Percentiles rank a stretch among this genome's conserved stretches.
phyloP scores from a whole-genome alignment of 2,329 filamentous ascomycete genomes.

The Ceratocystis colombiana region DNA sequence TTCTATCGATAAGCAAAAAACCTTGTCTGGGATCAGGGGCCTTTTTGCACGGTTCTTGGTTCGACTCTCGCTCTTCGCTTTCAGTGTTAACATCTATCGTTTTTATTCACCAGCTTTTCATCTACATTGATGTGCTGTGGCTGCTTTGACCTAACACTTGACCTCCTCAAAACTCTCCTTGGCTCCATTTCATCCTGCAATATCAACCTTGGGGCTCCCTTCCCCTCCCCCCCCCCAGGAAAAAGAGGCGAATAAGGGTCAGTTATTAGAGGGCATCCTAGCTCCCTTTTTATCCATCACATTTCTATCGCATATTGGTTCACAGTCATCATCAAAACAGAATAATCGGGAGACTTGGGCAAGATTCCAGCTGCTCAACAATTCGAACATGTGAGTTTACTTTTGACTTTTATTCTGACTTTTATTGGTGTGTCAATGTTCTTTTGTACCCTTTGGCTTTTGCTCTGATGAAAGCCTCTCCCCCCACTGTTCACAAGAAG shows the following conservation, averaged over 20 bases:
- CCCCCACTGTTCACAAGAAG: too few relatives aligned
- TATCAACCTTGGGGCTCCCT: too few relatives aligned
- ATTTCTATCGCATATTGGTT: constrained; percentile 13
- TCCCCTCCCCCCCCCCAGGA: background rate
- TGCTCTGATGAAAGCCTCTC: background rate
- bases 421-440: background rate
- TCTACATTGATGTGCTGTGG: too few relatives aligned
- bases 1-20: constrained; percentile 1
- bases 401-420: constrained; percentile 1
- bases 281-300: constrained; percentile 13
- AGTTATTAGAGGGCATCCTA: background rate
- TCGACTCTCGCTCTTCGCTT: too few relatives aligned
- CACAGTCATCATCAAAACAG: background rate
- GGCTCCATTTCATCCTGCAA: background rate
- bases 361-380: background rate
- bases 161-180: background rate
- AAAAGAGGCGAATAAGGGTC: constrained; percentile 6
- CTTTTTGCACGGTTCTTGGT: background rate
- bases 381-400: constrained; percentile 8
- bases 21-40: constrained; percentile 3
- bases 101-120: too few relatives aligned
- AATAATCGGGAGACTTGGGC: background rate
- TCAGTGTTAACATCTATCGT: too few relatives aligned
- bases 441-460: background rate
- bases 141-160: background rate